Percentiles rank a stretch among this genome's conserved stretches.
Evolutionary conservation across 495 filamentous ascomycete species (phyloP).

Genomic region (Penicillium paradoxum): DNA sequence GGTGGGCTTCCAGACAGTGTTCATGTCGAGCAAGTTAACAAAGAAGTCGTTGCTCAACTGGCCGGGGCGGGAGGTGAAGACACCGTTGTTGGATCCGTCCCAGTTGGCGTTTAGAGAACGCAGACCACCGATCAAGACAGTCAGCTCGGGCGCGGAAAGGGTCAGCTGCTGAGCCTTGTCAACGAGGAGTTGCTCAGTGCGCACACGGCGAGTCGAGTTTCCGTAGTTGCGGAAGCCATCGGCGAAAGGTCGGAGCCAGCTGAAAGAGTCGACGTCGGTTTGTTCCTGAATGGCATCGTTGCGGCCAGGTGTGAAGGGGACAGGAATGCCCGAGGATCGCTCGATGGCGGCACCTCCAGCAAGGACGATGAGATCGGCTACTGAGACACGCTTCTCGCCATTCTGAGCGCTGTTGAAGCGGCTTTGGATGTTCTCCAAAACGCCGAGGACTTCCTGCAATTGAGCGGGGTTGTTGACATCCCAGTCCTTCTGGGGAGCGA

Average conservation of each 20-base stretch:
- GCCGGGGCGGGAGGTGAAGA: slow-evolving; percentile 59
- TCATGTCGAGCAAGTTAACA: slow-evolving; percentile 63
- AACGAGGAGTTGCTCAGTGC: slow-evolving; percentile 60
- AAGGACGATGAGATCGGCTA: slow-evolving; percentile 69
- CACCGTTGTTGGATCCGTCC: slow-evolving; percentile 56
- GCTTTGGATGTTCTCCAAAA: slow-evolving; percentile 57
- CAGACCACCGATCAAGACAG: slow-evolving; percentile 62
- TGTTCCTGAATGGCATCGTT: slow-evolving; percentile 56
- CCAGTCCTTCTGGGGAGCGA: slow-evolving; percentile 65
- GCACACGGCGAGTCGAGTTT: slow-evolving; percentile 50
- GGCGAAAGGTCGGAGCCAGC: slow-evolving; percentile 53
- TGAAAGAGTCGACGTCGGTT: slow-evolving; percentile 59
- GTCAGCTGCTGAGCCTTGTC: slow-evolving; percentile 64
- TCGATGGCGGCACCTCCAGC: slow-evolving; percentile 46
- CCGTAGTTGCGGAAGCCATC: slow-evolving; percentile 77
- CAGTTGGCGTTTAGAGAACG: slow-evolving; percentile 62
- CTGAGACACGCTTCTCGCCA: slow-evolving; percentile 60
- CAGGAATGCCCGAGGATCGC: slow-evolving; percentile 35
- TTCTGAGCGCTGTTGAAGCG: slow-evolving; percentile 50
- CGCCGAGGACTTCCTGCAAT: slow-evolving; percentile 50
- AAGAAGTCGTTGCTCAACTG: slow-evolving; percentile 72
- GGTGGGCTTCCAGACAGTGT: slow-evolving; percentile 56
- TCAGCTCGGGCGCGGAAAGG: slow-evolving; percentile 62
- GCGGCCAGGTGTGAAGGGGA: slow-evolving; percentile 45
- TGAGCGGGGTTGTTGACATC: slow-evolving; percentile 60